Conservation (phyloP, 1,284 basidiomycete species). For the Trametes versicolor region DNA sequence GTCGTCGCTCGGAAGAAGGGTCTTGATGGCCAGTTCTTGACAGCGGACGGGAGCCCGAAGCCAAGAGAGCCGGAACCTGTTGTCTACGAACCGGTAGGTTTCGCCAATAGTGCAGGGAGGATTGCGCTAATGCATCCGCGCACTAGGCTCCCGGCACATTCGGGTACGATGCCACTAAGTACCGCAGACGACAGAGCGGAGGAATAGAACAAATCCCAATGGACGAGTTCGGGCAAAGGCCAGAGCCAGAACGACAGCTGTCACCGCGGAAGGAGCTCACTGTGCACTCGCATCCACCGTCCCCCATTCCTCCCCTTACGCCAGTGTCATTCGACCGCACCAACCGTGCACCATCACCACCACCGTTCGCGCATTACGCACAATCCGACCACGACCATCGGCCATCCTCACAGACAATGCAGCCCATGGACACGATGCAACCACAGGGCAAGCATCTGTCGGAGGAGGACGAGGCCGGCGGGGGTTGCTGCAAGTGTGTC, state of each 20-base stretch:
- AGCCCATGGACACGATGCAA: conserved; percentile 25
- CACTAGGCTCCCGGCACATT: conserved; percentile 87
- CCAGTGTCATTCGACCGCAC: conserved; percentile 27
- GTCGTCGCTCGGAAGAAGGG: conserved; percentile 88
- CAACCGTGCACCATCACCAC: conserved; percentile 56
- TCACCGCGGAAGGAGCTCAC: conserved; percentile 20
- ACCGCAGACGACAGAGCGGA: conserved; percentile 53
- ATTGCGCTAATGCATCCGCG: conserved; percentile 16
- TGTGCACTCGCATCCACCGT: conserved; percentile 14
- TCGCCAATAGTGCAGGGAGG: not conserved
- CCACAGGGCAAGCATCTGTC: conserved; percentile 23
- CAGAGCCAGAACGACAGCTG: conserved; percentile 40
- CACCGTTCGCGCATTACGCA: conserved; percentile 68
- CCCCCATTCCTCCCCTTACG: conserved; percentile 16
- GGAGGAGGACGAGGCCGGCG: conserved; percentile 40
- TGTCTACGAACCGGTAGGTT: conserved; percentile 60
- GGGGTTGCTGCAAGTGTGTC: conserved; percentile 50
- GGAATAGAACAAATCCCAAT: conserved; percentile 61
- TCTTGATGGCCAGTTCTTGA: conserved; percentile 71
- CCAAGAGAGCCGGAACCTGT: conserved; percentile 48
- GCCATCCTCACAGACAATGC: conserved; percentile 30
- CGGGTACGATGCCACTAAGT: conserved; percentile 75
- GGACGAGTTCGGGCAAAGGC: conserved; percentile 67
- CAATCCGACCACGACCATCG: conserved; percentile 25
- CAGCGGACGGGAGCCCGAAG: conserved; percentile 69